Evolutionary conservation across 257 asterid genomes (phyloP).

Genomic region (Solanum sitiens): DNA sequence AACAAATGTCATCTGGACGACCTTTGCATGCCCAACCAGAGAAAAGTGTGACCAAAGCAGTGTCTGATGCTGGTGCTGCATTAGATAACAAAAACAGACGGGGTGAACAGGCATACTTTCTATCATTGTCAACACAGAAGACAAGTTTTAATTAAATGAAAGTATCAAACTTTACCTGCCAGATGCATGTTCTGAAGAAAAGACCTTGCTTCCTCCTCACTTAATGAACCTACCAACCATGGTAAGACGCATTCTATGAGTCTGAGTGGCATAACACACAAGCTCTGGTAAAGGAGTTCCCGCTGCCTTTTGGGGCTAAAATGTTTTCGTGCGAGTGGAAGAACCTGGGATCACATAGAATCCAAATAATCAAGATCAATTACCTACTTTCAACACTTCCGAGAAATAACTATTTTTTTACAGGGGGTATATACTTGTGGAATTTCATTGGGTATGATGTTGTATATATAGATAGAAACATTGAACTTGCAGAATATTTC

Average conservation of each 20-base stretch:
- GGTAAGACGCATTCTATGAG: conserved; percentile 89
- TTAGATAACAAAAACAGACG: conserved; percentile 10
- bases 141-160: background rate
- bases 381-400: background rate
- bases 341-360: conserved; percentile 43
- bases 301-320: conserved; percentile 78
- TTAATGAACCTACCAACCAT: conserved; percentile 83
- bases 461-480: background rate
- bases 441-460: background rate
- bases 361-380: background rate
- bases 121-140: background rate
- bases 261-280: conserved; percentile 97
- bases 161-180: conserved; percentile 55
- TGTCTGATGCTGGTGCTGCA: conserved; percentile 90
- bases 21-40: conserved; percentile 99
- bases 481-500: background rate
- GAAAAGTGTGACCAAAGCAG: conserved; percentile 81
- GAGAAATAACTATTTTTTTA: conserved; percentile 1
- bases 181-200: conserved; percentile 76
- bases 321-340: conserved; percentile 80
- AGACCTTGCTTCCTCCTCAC: conserved; percentile 72
- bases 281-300: conserved; percentile 74
- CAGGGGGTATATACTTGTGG: background rate
- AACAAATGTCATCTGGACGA: conserved; percentile 49
- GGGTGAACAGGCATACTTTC: conserved; percentile 2